Conservation (phyloP, 495 filamentous ascomycete species). For the Tirmania nivea region DNA sequence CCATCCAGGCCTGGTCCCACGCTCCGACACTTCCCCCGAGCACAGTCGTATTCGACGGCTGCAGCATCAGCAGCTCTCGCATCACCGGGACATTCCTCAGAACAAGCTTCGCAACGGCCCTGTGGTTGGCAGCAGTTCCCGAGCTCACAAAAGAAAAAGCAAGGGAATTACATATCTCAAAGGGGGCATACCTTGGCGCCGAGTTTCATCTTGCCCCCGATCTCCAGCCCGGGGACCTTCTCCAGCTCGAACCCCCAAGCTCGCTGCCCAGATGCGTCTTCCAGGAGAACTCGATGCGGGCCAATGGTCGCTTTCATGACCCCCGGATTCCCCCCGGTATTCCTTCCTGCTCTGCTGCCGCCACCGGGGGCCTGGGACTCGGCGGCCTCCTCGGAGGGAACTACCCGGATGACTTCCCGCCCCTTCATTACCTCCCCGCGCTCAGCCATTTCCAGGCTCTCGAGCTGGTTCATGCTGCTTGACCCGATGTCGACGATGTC, state of each 20-base stretch:
- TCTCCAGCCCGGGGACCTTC: slow-evolving; percentile 39
- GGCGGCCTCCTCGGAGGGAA: slow-evolving; percentile 28
- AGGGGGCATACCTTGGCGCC: slow-evolving; percentile 44
- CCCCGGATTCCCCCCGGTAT: neutral
- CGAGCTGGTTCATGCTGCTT: slow-evolving; percentile 65
- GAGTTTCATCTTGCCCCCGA: slow-evolving; percentile 28
- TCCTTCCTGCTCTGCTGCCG: slow-evolving; percentile 9
- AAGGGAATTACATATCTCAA: neutral
- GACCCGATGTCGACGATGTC: slow-evolving; percentile 63
- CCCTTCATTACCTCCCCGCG: slow-evolving; percentile 67
- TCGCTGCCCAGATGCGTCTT: slow-evolving; percentile 51
- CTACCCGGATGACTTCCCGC: slow-evolving; percentile 55
- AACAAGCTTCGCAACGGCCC: neutral
- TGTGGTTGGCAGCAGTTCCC: too few species aligned
- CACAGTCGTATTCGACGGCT: slow-evolving; percentile 37
- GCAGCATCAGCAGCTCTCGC: slow-evolving; percentile 55
- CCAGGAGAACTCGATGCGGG: slow-evolving; percentile 60
- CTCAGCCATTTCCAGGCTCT: slow-evolving; percentile 61
- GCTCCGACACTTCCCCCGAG: slow-evolving; percentile 75
- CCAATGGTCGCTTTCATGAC: slow-evolving; percentile 18
- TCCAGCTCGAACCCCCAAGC: slow-evolving; percentile 55
- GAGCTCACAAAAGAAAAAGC: neutral
- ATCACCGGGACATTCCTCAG: slow-evolving; percentile 35
- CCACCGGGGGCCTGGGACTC: neutral
- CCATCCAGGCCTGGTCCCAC: slow-evolving; percentile 55